A percentile compares a stretch with the other conserved stretches of the same genome.
phyloP scores from a whole-genome alignment of 768 basidiomycete genomes.

The Leccinum boreale region DNA sequence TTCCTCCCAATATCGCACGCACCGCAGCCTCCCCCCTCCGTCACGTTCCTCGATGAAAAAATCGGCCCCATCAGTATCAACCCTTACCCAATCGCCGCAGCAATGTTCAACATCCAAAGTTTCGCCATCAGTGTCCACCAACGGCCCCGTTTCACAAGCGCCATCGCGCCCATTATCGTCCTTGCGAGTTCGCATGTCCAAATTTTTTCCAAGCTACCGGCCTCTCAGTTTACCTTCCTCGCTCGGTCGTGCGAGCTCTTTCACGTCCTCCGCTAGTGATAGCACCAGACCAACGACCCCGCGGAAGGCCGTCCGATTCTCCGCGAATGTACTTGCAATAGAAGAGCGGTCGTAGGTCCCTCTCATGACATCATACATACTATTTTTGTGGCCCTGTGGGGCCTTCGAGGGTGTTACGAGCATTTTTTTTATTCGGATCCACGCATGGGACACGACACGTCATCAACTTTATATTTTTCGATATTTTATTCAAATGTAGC shows the following conservation, averaged over 20 bases:
- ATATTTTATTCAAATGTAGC: constrained; percentile 33
- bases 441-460: constrained; percentile 17
- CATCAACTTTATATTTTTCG: constrained; percentile 20
- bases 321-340: constrained; percentile 38
- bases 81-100: constrained; percentile 21
- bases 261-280: constrained; percentile 32
- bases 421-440: constrained; percentile 24
- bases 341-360: constrained; percentile 19
- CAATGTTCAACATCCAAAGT: constrained; percentile 11
- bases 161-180: constrained; percentile 32
- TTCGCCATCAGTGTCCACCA: constrained; percentile 34
- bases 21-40: constrained; percentile 48
- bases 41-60: constrained; percentile 66
- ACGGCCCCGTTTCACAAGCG: constrained; percentile 21
- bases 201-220: constrained; percentile 45
- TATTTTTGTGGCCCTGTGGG: background rate
- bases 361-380: background rate
- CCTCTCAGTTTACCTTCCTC: constrained; percentile 37
- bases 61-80: constrained; percentile 27
- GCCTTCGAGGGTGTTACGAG: constrained; percentile 3
- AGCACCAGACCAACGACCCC: constrained; percentile 41
- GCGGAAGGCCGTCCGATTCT: constrained; percentile 63
- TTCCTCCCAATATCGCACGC: constrained; percentile 19
- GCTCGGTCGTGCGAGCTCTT: constrained; percentile 28
- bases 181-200: constrained; percentile 50